Evolutionary conservation across 176 grass and related monocot species (phyloP).

Genomic region (Bromus sterilis): DNA sequence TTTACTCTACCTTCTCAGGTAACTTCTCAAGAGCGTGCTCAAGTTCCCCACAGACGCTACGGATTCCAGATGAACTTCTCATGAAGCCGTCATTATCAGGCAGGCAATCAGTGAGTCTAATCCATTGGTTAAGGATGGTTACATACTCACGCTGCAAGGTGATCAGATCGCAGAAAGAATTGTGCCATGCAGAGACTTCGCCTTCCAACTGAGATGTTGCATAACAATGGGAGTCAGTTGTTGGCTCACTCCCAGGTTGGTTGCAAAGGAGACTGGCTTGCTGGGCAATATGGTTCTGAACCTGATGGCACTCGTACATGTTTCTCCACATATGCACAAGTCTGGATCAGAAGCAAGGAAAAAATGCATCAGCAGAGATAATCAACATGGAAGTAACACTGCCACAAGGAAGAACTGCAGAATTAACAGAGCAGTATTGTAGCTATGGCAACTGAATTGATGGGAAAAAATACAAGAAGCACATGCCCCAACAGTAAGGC

Average conservation of each 20-base stretch:
- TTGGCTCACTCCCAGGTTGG: constrained; percentile 63
- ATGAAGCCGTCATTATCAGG: constrained; percentile 54
- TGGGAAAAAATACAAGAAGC: too few relatives aligned
- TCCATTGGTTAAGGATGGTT: constrained; percentile 73
- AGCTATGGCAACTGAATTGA: not conserved
- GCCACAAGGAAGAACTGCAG: not conserved
- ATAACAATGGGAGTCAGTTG: constrained; percentile 63
- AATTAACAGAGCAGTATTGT: not conserved
- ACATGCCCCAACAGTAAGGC: not conserved
- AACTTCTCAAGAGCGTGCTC: constrained; percentile 53
- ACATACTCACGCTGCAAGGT: constrained; percentile 70
- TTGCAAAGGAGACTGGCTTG: constrained; percentile 57
- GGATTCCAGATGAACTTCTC: constrained; percentile 51
- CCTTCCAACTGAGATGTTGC: constrained; percentile 79
- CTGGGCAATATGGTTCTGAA: constrained; percentile 79
- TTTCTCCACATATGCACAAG: constrained; percentile 92
- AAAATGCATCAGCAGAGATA: not conserved
- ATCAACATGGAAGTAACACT: not conserved
- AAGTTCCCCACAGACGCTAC: constrained; percentile 59
- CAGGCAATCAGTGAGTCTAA: constrained; percentile 66
- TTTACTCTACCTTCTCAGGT: constrained; percentile 68
- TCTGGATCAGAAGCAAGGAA: constrained; percentile 43
- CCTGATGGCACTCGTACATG: constrained; percentile 94
- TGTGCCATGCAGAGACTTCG: constrained; percentile 81
- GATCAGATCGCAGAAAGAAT: constrained; percentile 79